phyloP scores from a whole-genome alignment of 306 rosid genomes.

The Rosa persica region DNA sequence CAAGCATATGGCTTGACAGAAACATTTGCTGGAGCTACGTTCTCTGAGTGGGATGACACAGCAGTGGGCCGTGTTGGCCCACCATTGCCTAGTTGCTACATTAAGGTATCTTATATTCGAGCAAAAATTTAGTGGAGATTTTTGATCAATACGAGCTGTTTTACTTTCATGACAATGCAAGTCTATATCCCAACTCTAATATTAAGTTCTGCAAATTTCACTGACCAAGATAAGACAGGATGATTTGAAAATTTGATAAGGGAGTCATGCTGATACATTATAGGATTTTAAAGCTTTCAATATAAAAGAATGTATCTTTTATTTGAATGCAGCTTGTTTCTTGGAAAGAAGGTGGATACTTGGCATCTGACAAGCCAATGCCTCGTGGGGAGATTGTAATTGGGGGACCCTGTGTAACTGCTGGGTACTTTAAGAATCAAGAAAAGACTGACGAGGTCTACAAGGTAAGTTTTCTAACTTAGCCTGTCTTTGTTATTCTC shows the following conservation, averaged over 20 bases:
- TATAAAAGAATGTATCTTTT: slow-evolving; percentile 22
- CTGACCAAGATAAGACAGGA: background rate
- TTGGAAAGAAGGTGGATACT: slow-evolving; percentile 92
- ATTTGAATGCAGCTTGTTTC: slow-evolving; percentile 73
- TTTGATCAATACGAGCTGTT: background rate
- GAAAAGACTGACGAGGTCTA: slow-evolving; percentile 81
- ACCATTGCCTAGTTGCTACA: slow-evolving; percentile 78
- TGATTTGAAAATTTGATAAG: background rate
- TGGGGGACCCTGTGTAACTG: slow-evolving; percentile 77
- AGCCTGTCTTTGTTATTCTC: background rate
- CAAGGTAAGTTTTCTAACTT: slow-evolving; percentile 52
- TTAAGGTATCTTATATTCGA: slow-evolving; percentile 50
- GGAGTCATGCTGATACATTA: background rate
- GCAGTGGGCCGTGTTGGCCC: slow-evolving; percentile 97
- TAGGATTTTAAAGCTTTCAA: background rate
- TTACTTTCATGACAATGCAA: background rate
- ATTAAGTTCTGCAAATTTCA: background rate
- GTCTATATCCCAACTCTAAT: background rate
- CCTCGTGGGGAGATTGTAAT: slow-evolving; percentile 88
- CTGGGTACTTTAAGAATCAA: slow-evolving; percentile 83
- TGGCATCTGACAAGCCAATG: slow-evolving; percentile 83
- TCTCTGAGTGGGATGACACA: slow-evolving; percentile 80
- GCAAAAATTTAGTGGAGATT: background rate
- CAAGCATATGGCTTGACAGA: slow-evolving; percentile 98
- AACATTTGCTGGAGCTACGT: slow-evolving; percentile 96